Conservation (phyloP, 352 stramenopile genomes). For the Pythium catenulatum region DNA sequence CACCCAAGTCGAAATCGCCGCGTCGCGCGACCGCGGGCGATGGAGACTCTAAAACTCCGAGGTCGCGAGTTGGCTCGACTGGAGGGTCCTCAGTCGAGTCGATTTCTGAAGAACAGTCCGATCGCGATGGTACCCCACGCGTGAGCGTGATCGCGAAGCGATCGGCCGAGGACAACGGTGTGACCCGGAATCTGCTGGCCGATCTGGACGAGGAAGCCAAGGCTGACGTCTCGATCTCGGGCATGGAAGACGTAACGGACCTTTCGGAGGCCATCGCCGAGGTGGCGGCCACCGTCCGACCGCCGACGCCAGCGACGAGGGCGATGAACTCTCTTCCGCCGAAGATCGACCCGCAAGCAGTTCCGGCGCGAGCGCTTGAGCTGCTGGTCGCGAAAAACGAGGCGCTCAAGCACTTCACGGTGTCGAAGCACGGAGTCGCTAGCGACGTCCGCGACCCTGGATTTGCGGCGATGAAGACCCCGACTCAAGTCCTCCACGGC, state of each 20-base stretch:
- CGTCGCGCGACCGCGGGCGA: neutral
- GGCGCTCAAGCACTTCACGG: slow-evolving; percentile 4
- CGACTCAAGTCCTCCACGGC: neutral
- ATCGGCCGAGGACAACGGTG: neutral
- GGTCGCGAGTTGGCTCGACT: neutral
- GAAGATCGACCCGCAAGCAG: neutral
- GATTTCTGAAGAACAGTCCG: neutral
- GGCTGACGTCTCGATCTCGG: neutral
- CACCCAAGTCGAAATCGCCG: neutral
- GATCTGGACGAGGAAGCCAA: slow-evolving; percentile 5
- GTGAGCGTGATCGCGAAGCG: neutral
- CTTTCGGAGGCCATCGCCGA: too few species aligned
- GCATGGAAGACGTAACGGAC: too few species aligned
- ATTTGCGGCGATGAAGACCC: slow-evolving; percentile 15
- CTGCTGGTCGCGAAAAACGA: neutral
- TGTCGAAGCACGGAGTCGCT: neutral
- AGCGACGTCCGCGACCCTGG: neutral
- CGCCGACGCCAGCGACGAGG: neutral
- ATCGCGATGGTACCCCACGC: neutral
- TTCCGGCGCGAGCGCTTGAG: slow-evolving; percentile 1
- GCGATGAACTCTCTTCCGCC: neutral
- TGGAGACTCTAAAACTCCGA: neutral
- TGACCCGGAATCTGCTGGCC: neutral
- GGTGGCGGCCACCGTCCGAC: neutral
- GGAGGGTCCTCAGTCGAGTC: neutral